Evolutionary conservation across 1,139 yeast genomes (phyloP), one percentile per base, ranked within the genome.

Genomic region (Diutina neorugosa): DNA sequence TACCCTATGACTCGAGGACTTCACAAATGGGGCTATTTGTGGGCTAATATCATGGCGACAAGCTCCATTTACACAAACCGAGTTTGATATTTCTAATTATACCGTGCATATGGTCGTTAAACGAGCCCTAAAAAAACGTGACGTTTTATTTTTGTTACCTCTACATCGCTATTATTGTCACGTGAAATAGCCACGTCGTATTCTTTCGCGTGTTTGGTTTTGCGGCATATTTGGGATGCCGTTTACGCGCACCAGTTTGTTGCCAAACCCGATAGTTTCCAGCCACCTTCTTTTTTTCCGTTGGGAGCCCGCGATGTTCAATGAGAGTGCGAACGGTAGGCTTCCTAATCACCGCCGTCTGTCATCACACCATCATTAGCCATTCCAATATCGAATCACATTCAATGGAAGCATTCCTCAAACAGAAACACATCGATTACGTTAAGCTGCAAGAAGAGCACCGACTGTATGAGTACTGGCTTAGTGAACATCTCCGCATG

Each of bases 401-500:
- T 21, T 20, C 48, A 25, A 44, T 44, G 48, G 25, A n/a, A 14
- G 40, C 31, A 7, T 20, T 50, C n/a, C 20, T 14, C 23, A 14
- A 41, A 14, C 23, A 41, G 3, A 59, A 65, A 25, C 74, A 67
- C 59, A 65, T 74, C 27, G 60, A 67, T 34, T 67, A 67, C 23
- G 72, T 73, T 52, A 76, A 74, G 59, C 68, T 73, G 7, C 64
- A 60, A 19, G 53, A 59, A 25, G 54, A 67, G 14, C 59, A 70
- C 55, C 65, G 69, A 52, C 62, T 73, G 6, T 77, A 84, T 54
- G 94, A 86, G 61, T 91, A 89, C 67, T 90, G 96, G 94, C 69
- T 91, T 54, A 80, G 90, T 25, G 98, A 94, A 62, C 98, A 93
- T 65, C 74, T 93, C 53, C 76, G 97, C 47, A 69, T 93, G 75